Conservation (phyloP, 768 basidiomycete genomes). For the Macrolepiota dolichaula region DNA sequence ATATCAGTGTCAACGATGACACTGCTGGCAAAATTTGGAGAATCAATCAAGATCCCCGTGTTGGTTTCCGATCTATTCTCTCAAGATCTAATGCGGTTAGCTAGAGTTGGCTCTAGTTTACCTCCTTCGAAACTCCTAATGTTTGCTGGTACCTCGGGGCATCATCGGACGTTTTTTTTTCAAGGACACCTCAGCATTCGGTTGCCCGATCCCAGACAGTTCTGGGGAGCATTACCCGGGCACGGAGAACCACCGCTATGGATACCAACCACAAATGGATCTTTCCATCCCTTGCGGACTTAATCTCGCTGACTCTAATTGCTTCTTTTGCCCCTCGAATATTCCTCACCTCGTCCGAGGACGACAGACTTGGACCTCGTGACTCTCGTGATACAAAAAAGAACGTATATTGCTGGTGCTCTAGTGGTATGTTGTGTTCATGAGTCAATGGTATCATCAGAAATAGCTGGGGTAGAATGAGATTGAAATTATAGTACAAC, state of each 20-base stretch:
- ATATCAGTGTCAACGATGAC: too few relatives aligned
- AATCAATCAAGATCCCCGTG: not conserved
- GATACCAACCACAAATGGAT: not conserved
- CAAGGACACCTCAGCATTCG: not conserved
- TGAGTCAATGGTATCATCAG: not conserved
- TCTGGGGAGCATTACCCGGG: not conserved
- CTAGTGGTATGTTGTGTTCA: slow-evolving; percentile 1
- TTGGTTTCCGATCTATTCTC: not conserved
- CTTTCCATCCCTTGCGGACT: slow-evolving; percentile 17
- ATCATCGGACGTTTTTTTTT: slow-evolving; percentile 20
- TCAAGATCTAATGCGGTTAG: not conserved
- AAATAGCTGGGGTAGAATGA: not conserved
- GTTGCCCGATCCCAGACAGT: not conserved
- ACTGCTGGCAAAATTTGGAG: not conserved
- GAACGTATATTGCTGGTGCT: slow-evolving; percentile 4
- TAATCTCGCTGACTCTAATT: slow-evolving; percentile 26
- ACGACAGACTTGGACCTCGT: not conserved
- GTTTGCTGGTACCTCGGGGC: slow-evolving; percentile 18
- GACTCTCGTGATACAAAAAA: slow-evolving; percentile 12
- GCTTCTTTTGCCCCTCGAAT: slow-evolving; percentile 25
- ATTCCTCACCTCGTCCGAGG: not conserved
- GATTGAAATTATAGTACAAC: slow-evolving; percentile 28
- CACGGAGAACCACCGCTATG: not conserved
- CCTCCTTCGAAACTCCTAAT: not conserved
- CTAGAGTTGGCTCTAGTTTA: not conserved